phyloP scores from a whole-genome alignment of 2,329 filamentous ascomycete genomes.

The Calonectria hawksworthii region DNA sequence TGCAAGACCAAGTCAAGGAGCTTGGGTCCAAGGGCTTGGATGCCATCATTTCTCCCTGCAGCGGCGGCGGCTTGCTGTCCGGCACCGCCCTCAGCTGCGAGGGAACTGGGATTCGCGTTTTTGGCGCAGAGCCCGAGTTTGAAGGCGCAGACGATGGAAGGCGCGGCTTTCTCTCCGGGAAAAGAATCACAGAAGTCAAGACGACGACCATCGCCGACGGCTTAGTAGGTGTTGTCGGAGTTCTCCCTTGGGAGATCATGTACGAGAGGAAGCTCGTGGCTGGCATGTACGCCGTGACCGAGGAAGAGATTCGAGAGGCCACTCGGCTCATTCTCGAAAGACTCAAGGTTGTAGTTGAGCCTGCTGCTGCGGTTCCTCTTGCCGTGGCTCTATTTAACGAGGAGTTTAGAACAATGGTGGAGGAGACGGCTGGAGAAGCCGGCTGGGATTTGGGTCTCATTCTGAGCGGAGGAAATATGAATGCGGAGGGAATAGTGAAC shows the following conservation, averaged over 20 bases:
- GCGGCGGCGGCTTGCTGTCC: slow-evolving; percentile 88
- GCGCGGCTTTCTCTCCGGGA: slow-evolving; percentile 75
- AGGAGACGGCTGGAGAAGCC: slow-evolving; percentile 76
- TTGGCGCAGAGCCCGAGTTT: slow-evolving; percentile 87
- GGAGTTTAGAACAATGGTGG: slow-evolving; percentile 80
- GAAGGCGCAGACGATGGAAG: slow-evolving; percentile 87
- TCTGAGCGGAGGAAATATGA: slow-evolving; percentile 72
- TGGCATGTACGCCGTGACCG: slow-evolving; percentile 80
- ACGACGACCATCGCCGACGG: slow-evolving; percentile 91
- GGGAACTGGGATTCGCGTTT: slow-evolving; percentile 81
- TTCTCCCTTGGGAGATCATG: slow-evolving; percentile 82
- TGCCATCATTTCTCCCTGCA: slow-evolving; percentile 85
- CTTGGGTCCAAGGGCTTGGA: slow-evolving; percentile 61
- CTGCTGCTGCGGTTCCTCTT: slow-evolving; percentile 84
- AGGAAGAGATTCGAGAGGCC: slow-evolving; percentile 84
- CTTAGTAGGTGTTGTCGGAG: slow-evolving; percentile 84
- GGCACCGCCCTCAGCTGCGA: slow-evolving; percentile 84
- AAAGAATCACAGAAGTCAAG: slow-evolving; percentile 76
- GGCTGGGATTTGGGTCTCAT: slow-evolving; percentile 81
- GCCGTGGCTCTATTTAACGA: slow-evolving; percentile 89
- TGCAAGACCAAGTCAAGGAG: slow-evolving; percentile 14
- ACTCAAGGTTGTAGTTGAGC: slow-evolving; percentile 92
- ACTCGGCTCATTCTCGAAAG: slow-evolving; percentile 86
- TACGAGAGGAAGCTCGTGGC: slow-evolving; percentile 76
- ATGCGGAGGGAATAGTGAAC: background rate